Evolutionary conservation across 306 rosid species (phyloP), one percentile per base, ranked within the genome.

Genomic region (Trichosanthes cucumerina): DNA sequence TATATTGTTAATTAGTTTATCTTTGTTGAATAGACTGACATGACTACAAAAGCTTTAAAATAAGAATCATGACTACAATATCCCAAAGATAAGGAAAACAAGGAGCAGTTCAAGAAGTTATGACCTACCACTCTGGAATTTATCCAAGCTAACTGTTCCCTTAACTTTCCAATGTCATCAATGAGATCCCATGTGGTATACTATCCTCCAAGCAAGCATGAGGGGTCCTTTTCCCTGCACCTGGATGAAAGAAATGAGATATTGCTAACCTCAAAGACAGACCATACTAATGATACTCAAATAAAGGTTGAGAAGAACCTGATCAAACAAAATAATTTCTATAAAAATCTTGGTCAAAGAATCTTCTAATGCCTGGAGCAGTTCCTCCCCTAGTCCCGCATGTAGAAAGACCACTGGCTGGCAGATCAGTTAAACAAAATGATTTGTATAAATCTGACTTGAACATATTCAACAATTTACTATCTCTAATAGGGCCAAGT

Each of bases 371-470:
- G 70, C 85, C 89, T 0, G 98, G 92, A n/a, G 92, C 60, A 74
- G 98, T 95, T 79, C 98, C 96, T 60, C 97, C 98, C 98, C 97
- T 19, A 96, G 98, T 52, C 97, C 98, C 50, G 97, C 98, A 77
- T 95, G 98, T 81, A 95, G 86, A 87, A 92, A 92, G 57, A 92
- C 79, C 79, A 92, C 96, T 7, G 97, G 95, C 98, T 91, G 91
- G 81, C 85, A 82, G 53, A 79, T 74, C 44, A 79, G 49, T 72
- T 76, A 77, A 77, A 72, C 12, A 44, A 71, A 6, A 43, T 46
- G 38, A 71, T 46, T 46, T 12, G 12, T 15, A 21, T 13, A 58
- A 44, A 72, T 44, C 77, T 47, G 77, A 47, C 26, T 50, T 24
- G 7, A 46, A 47, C 34, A 26, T 8, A 15, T 47, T 28, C 58